Conservation (phyloP, 2,329 filamentous ascomycete genomes). For the Penicillium sp. region DNA sequence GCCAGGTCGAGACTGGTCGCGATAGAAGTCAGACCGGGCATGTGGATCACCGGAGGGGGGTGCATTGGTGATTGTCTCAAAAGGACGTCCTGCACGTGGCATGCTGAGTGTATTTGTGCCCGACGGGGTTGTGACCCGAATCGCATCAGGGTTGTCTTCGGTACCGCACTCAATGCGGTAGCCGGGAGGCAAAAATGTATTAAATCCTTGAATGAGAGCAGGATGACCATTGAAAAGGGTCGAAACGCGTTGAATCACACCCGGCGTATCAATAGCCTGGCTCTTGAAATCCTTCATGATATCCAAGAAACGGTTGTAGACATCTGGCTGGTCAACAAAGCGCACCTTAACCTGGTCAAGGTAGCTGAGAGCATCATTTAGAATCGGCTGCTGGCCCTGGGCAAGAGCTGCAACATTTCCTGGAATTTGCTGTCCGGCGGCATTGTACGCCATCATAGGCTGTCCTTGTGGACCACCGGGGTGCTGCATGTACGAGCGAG, state of each 20-base stretch:
- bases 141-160: slow-evolving; percentile 91
- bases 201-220: slow-evolving; percentile 94
- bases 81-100: slow-evolving; percentile 40
- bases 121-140: slow-evolving; percentile 94
- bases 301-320: slow-evolving; percentile 94
- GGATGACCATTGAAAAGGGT: slow-evolving; percentile 94
- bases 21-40: slow-evolving; percentile 40
- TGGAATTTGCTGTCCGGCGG: slow-evolving; percentile 45
- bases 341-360: slow-evolving; percentile 98
- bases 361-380: slow-evolving; percentile 86
- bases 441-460: slow-evolving; percentile 53
- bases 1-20: slow-evolving; percentile 39
- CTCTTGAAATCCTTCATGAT: slow-evolving; percentile 99
- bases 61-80: slow-evolving; percentile 36
- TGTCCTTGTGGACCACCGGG: slow-evolving; percentile 54
- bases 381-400: slow-evolving; percentile 80
- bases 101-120: slow-evolving; percentile 95
- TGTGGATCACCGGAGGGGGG: slow-evolving; percentile 34
- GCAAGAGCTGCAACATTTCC: slow-evolving; percentile 60
- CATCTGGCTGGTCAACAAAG: slow-evolving; percentile 93
- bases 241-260: slow-evolving; percentile 94
- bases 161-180: slow-evolving; percentile 96
- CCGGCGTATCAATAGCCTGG: slow-evolving; percentile 96
- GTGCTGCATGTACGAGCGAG: slow-evolving; percentile 63
- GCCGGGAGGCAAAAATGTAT: slow-evolving; percentile 92